A percentile compares a stretch with the other conserved stretches of the same genome.
Evolutionary conservation across 495 filamentous ascomycete genomes (phyloP).

Genomic region (Cryomyces minteri): DNA sequence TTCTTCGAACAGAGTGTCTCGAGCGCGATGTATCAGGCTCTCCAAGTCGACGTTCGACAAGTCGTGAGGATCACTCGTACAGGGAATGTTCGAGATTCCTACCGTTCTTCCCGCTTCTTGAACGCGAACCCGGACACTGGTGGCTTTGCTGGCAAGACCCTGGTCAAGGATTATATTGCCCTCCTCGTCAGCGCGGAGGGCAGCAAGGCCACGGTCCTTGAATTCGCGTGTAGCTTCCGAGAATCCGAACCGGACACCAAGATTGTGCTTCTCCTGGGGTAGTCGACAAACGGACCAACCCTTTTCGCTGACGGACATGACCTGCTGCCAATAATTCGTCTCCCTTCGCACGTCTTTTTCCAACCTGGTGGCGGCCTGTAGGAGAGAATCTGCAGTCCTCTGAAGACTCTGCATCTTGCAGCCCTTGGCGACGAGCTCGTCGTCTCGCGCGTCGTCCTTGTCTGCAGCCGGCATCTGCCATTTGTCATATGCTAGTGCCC

Average conservation of each 20-base stretch:
- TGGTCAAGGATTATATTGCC: constrained; percentile 60
- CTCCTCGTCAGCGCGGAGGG: constrained; percentile 52
- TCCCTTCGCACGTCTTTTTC: constrained; percentile 61
- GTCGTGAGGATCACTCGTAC: constrained; percentile 10
- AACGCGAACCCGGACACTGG: constrained; percentile 44
- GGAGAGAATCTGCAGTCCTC: constrained; percentile 50
- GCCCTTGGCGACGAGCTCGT: constrained; percentile 45
- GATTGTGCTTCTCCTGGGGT: constrained; percentile 49
- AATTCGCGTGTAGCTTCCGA: constrained; percentile 63
- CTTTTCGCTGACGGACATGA: constrained; percentile 57
- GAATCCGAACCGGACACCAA: constrained; percentile 82
- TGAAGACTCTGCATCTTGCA: constrained; percentile 65
- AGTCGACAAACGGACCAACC: constrained; percentile 70
- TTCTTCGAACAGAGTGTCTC: constrained; percentile 77
- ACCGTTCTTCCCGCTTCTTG: constrained; percentile 23
- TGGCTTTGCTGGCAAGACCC: constrained; percentile 37
- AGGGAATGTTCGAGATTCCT: constrained; percentile 27
- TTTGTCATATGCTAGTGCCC: constrained; percentile 55
- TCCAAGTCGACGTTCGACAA: constrained; percentile 29
- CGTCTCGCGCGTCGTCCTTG: constrained; percentile 29
- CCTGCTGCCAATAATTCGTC: constrained; percentile 72
- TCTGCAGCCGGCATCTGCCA: constrained; percentile 31
- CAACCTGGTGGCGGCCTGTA: constrained; percentile 53
- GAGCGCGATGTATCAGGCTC: constrained; percentile 55
- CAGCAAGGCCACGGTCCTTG: constrained; percentile 57